A percentile compares a stretch with the other conserved stretches of the same genome.
Evolutionary conservation across 2,329 filamentous ascomycete genomes (phyloP).

Genomic region (Aspergillus sp.): DNA sequence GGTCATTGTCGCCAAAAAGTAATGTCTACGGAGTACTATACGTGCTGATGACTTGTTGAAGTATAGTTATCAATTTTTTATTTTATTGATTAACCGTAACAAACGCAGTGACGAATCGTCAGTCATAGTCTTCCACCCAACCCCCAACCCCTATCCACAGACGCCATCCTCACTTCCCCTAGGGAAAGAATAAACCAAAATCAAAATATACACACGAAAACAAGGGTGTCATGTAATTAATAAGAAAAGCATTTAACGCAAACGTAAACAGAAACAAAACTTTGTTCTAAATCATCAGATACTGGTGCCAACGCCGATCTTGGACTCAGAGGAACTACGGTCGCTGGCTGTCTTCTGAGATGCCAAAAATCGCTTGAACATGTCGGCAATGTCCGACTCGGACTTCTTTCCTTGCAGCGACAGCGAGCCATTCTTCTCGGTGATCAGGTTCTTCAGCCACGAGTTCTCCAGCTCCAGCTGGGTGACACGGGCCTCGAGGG

Average conservation of each 20-base stretch:
- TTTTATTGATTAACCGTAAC: too few species aligned
- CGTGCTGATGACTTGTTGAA: slow-evolving; percentile 24
- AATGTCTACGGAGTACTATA: neutral
- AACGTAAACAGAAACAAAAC: too few species aligned
- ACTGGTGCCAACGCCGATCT: slow-evolving; percentile 29
- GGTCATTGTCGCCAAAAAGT: slow-evolving; percentile 34
- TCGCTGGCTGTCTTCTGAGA: slow-evolving; percentile 25
- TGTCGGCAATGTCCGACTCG: slow-evolving; percentile 43
- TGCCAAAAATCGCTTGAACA: slow-evolving; percentile 38
- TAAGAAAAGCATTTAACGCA: too few species aligned
- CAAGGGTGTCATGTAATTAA: too few species aligned
- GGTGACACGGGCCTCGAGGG: slow-evolving; percentile 68
- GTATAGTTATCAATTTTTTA: neutral
- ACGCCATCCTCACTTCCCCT: too few species aligned
- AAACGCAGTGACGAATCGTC: too few species aligned
- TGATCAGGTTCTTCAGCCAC: slow-evolving; percentile 74
- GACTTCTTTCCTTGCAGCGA: slow-evolving; percentile 27
- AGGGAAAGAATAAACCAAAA: too few species aligned
- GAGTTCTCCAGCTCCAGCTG: slow-evolving; percentile 78
- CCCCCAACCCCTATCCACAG: too few species aligned
- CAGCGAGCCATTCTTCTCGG: slow-evolving; percentile 63
- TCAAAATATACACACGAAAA: too few species aligned
- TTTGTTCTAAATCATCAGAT: slow-evolving; percentile 4
- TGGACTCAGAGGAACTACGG: slow-evolving; percentile 25
- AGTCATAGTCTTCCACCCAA: too few species aligned